These are phyloP conservation scores for Pichia sp. DNA, from an alignment of 1,139 yeast genomes.

Conservation along the genomic window DNA sequence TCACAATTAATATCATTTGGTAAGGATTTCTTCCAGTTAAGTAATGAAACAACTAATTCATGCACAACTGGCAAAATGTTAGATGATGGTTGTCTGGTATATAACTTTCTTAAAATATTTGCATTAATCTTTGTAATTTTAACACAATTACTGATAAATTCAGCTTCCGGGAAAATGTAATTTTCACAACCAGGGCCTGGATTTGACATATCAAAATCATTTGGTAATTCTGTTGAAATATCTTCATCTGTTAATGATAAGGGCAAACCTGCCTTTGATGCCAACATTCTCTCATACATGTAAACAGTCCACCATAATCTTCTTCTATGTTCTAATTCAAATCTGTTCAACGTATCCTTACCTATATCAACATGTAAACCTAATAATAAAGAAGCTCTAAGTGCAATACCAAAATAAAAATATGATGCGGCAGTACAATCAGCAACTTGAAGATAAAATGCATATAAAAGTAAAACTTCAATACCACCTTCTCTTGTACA, in stretches of 20 bases:
- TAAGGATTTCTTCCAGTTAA: constrained; percentile 63
- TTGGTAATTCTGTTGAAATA: constrained; percentile 69
- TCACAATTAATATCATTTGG: constrained; percentile 64
- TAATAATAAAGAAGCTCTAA: constrained; percentile 64
- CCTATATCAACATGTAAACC: constrained; percentile 87
- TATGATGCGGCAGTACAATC: constrained; percentile 81
- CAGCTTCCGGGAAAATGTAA: constrained; percentile 77
- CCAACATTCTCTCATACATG: constrained; percentile 80
- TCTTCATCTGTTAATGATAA: constrained; percentile 73
- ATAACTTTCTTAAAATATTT: constrained; percentile 60
- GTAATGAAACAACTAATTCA: constrained; percentile 60
- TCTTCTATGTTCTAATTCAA: constrained; percentile 72
- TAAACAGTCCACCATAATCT: constrained; percentile 90
- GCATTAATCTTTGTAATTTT: constrained; percentile 79
- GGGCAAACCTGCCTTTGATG: constrained; percentile 82
- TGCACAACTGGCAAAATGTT: constrained; percentile 72
- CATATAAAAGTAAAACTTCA: constrained; percentile 71
- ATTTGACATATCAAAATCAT: constrained; percentile 56
- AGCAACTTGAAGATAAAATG: constrained; percentile 78
- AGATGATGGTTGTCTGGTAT: constrained; percentile 69
- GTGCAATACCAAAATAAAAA: constrained; percentile 72
- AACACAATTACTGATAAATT: constrained; percentile 71
- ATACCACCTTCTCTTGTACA: constrained; percentile 75
- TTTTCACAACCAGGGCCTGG: constrained; percentile 56
- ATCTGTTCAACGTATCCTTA: constrained; percentile 53